Conservation (phyloP, 1,284 basidiomycete species). For the Sporisorium reilianum region DNA sequence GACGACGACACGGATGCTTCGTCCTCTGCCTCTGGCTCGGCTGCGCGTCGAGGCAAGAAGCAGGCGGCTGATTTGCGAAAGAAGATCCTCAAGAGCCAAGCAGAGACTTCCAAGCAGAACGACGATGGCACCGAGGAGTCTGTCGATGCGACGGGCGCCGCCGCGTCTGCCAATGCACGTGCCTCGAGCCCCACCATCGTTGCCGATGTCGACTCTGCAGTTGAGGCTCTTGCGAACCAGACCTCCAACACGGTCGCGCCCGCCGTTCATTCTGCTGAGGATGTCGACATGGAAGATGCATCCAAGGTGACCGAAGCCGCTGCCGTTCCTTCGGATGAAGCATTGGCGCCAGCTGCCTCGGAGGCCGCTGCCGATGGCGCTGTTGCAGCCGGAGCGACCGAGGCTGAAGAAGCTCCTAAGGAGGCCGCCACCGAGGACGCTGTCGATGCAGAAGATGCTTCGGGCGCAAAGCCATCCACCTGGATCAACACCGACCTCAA, state of each 20-base stretch:
- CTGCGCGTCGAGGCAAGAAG: slow-evolving; percentile 37
- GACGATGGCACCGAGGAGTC: slow-evolving; percentile 42
- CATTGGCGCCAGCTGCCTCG: slow-evolving; percentile 1
- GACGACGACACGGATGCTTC: slow-evolving; percentile 49
- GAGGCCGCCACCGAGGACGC: slow-evolving; percentile 18
- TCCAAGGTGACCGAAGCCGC: slow-evolving; percentile 15
- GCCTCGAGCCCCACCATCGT: slow-evolving; percentile 48
- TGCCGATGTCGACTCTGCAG: slow-evolving; percentile 44
- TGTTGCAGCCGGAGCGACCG: slow-evolving; percentile 14
- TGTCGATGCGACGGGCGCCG: slow-evolving; percentile 32
- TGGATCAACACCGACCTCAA: slow-evolving; percentile 71
- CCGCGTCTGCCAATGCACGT: slow-evolving; percentile 39
- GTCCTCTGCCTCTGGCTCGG: slow-evolving; percentile 44
- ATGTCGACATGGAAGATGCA: slow-evolving; percentile 56
- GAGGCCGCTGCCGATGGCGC: slow-evolving; percentile 1
- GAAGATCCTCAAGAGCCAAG: slow-evolving; percentile 54
- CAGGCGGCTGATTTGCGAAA: slow-evolving; percentile 52
- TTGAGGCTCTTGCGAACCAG: slow-evolving; percentile 50
- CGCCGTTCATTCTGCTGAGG: slow-evolving; percentile 28
- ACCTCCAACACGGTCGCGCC: slow-evolving; percentile 46
- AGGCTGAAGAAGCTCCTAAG: slow-evolving; percentile 16
- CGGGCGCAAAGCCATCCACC: slow-evolving; percentile 68
- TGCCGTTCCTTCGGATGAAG: neutral
- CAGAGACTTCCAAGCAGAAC: slow-evolving; percentile 54
- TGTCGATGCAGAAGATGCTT: slow-evolving; percentile 26